Percentiles rank a stretch among this genome's conserved stretches.
Evolutionary conservation across 2,329 filamentous ascomycete genomes (phyloP).

Genomic region (Laburnicola sp.): DNA sequence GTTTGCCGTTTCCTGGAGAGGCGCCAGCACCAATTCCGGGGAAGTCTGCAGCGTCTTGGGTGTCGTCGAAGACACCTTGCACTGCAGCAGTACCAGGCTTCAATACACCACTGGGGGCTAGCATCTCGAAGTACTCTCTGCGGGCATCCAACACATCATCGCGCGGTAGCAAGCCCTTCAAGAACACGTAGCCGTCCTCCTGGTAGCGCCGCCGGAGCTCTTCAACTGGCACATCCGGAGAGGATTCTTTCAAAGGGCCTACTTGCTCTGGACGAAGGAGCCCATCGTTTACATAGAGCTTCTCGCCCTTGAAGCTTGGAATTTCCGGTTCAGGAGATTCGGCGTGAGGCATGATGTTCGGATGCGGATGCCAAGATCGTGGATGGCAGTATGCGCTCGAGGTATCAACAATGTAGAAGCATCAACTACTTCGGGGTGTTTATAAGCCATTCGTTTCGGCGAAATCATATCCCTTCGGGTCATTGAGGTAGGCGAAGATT

Average conservation of each 20-base stretch:
- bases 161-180: conserved; percentile 59
- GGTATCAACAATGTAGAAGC: not conserved
- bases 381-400: not conserved
- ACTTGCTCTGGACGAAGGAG: conserved; percentile 52
- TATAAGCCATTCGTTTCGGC: not conserved
- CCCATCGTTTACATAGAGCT: conserved; percentile 52
- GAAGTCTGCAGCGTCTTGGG: conserved; percentile 49
- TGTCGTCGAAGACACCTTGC: conserved; percentile 57
- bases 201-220: conserved; percentile 53
- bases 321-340: conserved; percentile 25
- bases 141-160: conserved; percentile 57
- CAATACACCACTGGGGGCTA: conserved; percentile 60
- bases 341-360: conserved; percentile 40
- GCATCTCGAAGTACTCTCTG: conserved; percentile 57
- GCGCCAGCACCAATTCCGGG: conserved; percentile 60
- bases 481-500: conserved; percentile 15
- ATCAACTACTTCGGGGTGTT: not conserved
- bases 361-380: not conserved
- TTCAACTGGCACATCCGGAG: conserved; percentile 50
- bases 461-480: not conserved
- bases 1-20: conserved; percentile 50
- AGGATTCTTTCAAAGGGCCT: conserved; percentile 48
- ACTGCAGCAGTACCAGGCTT: conserved; percentile 56
- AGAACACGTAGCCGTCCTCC: conserved; percentile 58
- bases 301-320: conserved; percentile 31